Conservation (phyloP, 129 eudicot genomes). For the Centrapalus pauciflorus region DNA sequence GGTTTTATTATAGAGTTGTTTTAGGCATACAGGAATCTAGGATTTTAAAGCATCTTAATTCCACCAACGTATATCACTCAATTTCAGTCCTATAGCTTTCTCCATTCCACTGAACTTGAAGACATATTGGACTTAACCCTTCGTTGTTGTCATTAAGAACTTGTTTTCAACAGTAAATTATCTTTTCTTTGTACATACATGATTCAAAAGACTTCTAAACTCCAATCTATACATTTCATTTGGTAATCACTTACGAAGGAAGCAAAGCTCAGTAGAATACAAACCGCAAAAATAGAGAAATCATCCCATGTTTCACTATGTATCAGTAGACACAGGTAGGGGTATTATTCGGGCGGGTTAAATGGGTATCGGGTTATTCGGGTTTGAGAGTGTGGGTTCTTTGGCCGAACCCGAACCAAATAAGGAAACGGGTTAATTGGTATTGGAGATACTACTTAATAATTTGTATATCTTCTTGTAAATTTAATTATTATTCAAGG, state of each 20-base stretch:
- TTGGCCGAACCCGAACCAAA: no score
- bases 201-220: background rate
- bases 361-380: no score
- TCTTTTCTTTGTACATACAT: background rate
- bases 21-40: background rate
- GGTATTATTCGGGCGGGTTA: no score
- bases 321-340: background rate
- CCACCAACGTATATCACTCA: background rate
- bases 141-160: background rate
- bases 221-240: background rate
- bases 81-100: background rate
- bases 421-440: no score
- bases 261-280: constrained; percentile 1
- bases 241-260: constrained; percentile 6
- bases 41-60: background rate
- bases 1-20: background rate
- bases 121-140: background rate
- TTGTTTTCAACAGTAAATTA: background rate
- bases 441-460: no score
- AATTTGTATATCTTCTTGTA: no score
- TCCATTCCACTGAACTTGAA: background rate
- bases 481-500: no score
- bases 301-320: background rate
- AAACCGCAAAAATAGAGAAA: background rate
- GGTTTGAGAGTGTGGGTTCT: no score